A percentile compares a stretch with the other conserved stretches of the same genome.
phyloP scores from a whole-genome alignment of 257 asterid genomes.

The Dorcoceras hygrometricum region DNA sequence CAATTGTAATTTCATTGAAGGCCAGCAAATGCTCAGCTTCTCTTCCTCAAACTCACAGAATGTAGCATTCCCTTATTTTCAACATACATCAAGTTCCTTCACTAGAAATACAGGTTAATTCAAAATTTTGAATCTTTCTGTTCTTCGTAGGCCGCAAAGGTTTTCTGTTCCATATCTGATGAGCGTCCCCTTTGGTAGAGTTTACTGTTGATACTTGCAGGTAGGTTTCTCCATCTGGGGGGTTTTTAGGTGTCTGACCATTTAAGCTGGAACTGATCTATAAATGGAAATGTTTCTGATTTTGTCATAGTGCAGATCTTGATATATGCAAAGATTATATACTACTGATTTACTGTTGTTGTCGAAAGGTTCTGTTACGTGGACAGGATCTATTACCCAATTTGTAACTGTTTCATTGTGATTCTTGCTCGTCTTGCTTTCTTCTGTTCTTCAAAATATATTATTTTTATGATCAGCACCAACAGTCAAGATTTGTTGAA shows the following conservation, averaged over 20 bases:
- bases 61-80: conserved; percentile 44
- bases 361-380: conserved; percentile 24
- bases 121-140: background rate
- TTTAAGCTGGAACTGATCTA: background rate
- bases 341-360: conserved; percentile 19
- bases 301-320: background rate
- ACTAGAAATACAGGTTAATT: conserved; percentile 37
- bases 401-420: background rate
- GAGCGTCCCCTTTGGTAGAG: background rate
- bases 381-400: background rate
- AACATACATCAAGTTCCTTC: conserved; percentile 37
- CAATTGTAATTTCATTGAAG: conserved; percentile 30
- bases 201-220: background rate
- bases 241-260: background rate
- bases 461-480: background rate
- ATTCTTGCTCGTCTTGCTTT: conserved; percentile 10
- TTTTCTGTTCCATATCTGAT: background rate
- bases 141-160: background rate
- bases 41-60: conserved; percentile 58
- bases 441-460: background rate
- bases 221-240: conserved; percentile 16
- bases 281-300: conserved; percentile 11
- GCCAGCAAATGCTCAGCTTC: conserved; percentile 90
- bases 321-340: conserved; percentile 20
- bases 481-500: background rate